Base-by-base conservation (phyloP, 1,284 basidiomycete genomes). In the Blastosporella zonata region DNA sequence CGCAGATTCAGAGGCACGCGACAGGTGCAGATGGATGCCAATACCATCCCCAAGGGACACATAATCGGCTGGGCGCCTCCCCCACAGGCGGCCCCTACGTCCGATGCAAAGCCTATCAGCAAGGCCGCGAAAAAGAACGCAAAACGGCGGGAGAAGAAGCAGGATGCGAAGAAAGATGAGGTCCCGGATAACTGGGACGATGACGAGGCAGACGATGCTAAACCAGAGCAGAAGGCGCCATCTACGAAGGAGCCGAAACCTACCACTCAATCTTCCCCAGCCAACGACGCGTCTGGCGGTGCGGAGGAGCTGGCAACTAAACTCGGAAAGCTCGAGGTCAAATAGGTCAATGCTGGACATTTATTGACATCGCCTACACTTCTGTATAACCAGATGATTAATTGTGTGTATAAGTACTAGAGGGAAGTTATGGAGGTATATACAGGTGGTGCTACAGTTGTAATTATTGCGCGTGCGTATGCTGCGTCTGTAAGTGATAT, bases 61-160 rank as follows among this genome's bases (percentile, higher is more conserved):
- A 82, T 92, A 58, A 72, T 84, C 45, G 90, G 88, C 31, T 91
- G 88, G 88, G 68, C 75, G 2, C 78, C 87, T n/a, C 84, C 84
- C 6, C 65, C 77, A 6, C 62, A 75, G 15, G 66, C 72, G 33
- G 60, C 66, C 39, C 69, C 61, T 41, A 47, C 62, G 36, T 56
- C 69, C 28, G 57, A 55, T 44, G 52, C 55, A 6, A 70, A 68
- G 55, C 63, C 67, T 15, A 36, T 68, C 56, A 64, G 65, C 40
- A 71, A 71, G 52, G 64, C 65, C 31, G 69, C 70, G 48, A 86
- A 87, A 73, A 92, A 90, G 77, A 92, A 90, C 55, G 86, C 85
- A 48, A 91, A 85, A 64, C 72, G 80, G 58, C 81, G 77, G 63
- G 84, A 84, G 60, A 84, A 80, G 69, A 75, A 78, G 65, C 78